Conservation (phyloP, 176 grass and related monocot species). For the Eremochloa ophiuroides region DNA sequence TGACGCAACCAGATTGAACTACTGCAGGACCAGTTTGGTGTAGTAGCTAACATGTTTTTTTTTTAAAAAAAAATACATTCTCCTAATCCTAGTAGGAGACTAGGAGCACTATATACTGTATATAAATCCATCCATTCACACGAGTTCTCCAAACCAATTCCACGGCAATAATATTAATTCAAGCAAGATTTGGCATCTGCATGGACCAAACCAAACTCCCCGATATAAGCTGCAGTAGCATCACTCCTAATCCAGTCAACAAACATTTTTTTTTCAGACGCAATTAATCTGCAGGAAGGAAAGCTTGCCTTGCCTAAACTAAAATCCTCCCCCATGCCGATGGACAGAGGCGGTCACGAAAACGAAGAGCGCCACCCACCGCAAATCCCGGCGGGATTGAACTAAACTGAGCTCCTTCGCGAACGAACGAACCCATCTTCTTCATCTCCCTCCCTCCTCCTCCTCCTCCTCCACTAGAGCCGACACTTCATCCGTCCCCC, state of each 20-base stretch:
- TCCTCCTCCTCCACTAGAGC: not conserved
- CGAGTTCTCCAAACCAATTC: not conserved
- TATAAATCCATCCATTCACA: not conserved
- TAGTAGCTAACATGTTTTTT: not conserved
- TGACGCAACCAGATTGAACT: not conserved
- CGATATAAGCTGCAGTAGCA: not conserved
- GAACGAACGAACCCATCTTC: too few species aligned
- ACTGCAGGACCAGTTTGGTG: not conserved
- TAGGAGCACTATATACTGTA: too few species aligned
- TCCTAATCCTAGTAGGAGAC: too few species aligned
- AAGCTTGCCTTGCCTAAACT: not conserved
- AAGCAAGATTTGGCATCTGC: too few species aligned
- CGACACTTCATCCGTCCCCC: conserved; percentile 20
- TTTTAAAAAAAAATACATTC: too few species aligned
- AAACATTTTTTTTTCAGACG: too few species aligned
- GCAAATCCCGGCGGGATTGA: conserved; percentile 38
- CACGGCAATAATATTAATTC: too few species aligned
- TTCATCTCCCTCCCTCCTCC: not conserved
- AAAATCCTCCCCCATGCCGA: not conserved
- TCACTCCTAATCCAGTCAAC: too few species aligned
- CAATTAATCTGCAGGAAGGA: too few species aligned
- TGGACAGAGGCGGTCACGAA: not conserved
- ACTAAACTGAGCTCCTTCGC: not conserved
- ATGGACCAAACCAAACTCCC: too few species aligned
- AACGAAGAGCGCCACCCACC: conserved; percentile 24